These are phyloP conservation scores for Wallacemonas rigidus DNA, from an alignment of 208 protist species.

Conservation along the genomic window DNA sequence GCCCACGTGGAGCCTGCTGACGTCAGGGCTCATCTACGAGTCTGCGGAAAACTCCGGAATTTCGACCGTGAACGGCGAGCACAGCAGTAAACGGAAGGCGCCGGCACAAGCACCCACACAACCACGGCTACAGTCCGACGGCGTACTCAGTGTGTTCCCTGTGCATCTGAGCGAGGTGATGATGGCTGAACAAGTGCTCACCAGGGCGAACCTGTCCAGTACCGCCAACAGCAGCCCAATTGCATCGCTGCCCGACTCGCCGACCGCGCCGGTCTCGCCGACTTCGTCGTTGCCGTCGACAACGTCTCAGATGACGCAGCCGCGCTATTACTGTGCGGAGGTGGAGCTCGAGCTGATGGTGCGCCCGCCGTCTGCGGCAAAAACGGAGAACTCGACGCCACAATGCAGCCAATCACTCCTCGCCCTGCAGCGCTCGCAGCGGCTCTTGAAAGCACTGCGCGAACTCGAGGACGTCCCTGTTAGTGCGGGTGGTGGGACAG, in stretches of 20 bases:
- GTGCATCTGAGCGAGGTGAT: slow-evolving; percentile 15
- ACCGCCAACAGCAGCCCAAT: background rate
- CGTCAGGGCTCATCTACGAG: slow-evolving; percentile 9
- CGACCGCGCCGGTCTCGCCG: background rate
- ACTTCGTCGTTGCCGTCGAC: background rate
- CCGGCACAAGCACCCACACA: background rate
- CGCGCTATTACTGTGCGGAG: slow-evolving; percentile 13
- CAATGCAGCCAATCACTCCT: background rate
- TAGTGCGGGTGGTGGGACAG: too few species aligned
- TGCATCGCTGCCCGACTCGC: background rate
- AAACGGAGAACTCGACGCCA: background rate
- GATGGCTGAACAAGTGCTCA: background rate
- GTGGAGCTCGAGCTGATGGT: slow-evolving; percentile 1
- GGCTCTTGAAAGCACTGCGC: slow-evolving; percentile 2
- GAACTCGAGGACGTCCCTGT: background rate
- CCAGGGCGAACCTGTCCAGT: background rate
- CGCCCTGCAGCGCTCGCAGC: background rate
- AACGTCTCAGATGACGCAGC: background rate
- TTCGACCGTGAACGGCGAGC: too few species aligned
- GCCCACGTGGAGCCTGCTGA: slow-evolving; percentile 14
- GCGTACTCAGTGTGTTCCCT: slow-evolving; percentile 5
- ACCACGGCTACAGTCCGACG: background rate
- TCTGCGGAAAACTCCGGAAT: background rate
- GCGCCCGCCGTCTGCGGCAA: background rate
- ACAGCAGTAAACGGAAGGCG: too few species aligned